These are phyloP conservation scores for Pseudogymnoascus sp. DNA, from an alignment of 2,329 filamentous ascomycete genomes.

Conservation along the genomic window DNA sequence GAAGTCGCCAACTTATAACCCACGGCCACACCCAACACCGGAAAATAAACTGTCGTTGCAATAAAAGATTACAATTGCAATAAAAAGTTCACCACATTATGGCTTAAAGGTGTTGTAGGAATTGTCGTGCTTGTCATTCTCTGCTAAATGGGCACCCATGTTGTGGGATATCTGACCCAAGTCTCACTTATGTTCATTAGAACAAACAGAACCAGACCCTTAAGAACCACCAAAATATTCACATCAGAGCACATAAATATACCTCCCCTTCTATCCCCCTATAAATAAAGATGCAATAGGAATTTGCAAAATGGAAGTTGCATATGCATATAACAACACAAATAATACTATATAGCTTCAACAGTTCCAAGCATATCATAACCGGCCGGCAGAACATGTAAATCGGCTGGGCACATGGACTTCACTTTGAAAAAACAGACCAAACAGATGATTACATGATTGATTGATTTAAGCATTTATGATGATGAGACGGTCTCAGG, in stretches of 20 bases:
- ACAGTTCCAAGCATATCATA: neutral
- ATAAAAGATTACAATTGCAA: neutral
- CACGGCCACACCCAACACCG: neutral
- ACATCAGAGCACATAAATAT: neutral
- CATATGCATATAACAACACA: neutral
- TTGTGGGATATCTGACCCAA: neutral
- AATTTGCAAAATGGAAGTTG: neutral
- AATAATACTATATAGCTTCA: neutral
- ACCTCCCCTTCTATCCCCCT: neutral
- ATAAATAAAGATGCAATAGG: neutral
- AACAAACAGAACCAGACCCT: neutral
- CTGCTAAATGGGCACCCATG: neutral
- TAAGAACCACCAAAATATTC: neutral
- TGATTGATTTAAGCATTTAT: neutral
- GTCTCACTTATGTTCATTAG: neutral
- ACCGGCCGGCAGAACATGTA: neutral
- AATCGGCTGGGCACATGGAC: neutral
- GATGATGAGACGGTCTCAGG: neutral
- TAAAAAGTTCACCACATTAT: neutral
- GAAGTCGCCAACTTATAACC: neutral
- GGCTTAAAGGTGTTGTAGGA: neutral
- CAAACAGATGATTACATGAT: neutral
- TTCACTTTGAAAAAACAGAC: neutral
- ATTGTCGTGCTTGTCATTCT: neutral
- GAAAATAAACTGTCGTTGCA: neutral